Evolutionary conservation across 2,329 filamentous ascomycete species (phyloP), one percentile per base, ranked within the genome.

Genomic region (Cercospora berteroae): DNA sequence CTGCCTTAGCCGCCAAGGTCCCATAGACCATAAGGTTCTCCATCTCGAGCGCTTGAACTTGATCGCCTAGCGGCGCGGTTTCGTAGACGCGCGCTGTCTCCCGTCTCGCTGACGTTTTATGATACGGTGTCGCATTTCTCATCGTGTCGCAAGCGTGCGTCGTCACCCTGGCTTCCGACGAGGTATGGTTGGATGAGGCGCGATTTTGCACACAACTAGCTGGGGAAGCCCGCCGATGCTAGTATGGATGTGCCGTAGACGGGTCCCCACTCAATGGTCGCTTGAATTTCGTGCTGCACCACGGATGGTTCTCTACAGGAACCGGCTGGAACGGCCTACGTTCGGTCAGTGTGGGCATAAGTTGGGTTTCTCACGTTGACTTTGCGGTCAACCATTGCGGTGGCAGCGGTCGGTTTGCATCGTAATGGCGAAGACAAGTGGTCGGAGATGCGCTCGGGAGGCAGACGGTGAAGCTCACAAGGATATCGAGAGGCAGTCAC

Each of bases 231-330:
- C 25, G 59, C 59, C 39, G 25, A 50, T 61, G 59, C 59, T 48
- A 61, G 57, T 60, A 60, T 60, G 57, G 33, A 44, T 60, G 27
- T 39, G 31, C 57, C 20, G 57, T 23, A 23, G 31, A 31, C 57
- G 57, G 57, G 13, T 44, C 31, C 36, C 57, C 57, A 23, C 31
- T 44, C 57, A 16, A 27, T 39, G 50, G 55, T 61, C 33, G 39
- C 36, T 23, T 27, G 27, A 29, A 29, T n/a, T 31, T 61, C 59
- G 59, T 57, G 55, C 52, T 16, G 52, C n/a, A 27, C 57, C n/a
- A 31, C 56, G 29, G 9, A 18, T 31, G 13, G 29, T 36, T 59
- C 18, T 39, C 31, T 29, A 29, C 31, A 42, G 18, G 57, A 27
- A 52, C 48, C 48, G 48, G 48, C 48, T 23, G 48, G 48, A 27